These are phyloP conservation scores for Aspergillus wentii DNA, from an alignment of 495 filamentous ascomycete genomes.

Conservation along the genomic window DNA sequence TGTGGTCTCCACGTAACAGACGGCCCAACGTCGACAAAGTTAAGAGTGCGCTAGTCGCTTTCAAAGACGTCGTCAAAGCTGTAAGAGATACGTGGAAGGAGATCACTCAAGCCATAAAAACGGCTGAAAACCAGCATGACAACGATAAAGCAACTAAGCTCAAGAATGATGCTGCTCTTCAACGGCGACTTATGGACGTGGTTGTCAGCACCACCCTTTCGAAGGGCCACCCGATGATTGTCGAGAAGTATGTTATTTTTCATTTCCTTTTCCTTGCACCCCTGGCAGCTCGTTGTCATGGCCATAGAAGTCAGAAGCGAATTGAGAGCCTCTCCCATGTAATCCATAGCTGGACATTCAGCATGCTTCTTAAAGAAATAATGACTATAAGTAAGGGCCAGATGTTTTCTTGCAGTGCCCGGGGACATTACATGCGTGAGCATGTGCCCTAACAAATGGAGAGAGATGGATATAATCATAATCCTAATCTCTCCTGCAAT, in stretches of 20 bases:
- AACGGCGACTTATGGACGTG: slow-evolving; percentile 53
- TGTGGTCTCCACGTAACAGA: slow-evolving; percentile 58
- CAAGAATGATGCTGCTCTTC: slow-evolving; percentile 46
- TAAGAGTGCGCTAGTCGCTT: slow-evolving; percentile 47
- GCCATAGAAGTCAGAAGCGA: slow-evolving; percentile 30
- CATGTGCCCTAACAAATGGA: slow-evolving; percentile 26
- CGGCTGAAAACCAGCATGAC: slow-evolving; percentile 50
- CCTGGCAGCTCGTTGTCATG: slow-evolving; percentile 21
- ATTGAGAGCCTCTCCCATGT: slow-evolving; percentile 30
- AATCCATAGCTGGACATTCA: slow-evolving; percentile 25
- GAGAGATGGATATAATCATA: slow-evolving; percentile 18
- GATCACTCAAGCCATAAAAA: slow-evolving; percentile 52
- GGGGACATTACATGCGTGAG: slow-evolving; percentile 7
- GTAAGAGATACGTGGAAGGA: slow-evolving; percentile 59
- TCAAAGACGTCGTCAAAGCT: slow-evolving; percentile 58
- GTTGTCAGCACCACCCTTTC: slow-evolving; percentile 56
- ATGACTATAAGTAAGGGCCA: slow-evolving; percentile 24
- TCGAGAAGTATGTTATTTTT: slow-evolving; percentile 55
- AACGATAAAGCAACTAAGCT: slow-evolving; percentile 32
- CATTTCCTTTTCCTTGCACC: slow-evolving; percentile 10
- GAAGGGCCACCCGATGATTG: slow-evolving; percentile 58
- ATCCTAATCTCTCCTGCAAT: not conserved
- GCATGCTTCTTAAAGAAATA: slow-evolving; percentile 23
- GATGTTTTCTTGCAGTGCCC: slow-evolving; percentile 4
- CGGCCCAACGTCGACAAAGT: slow-evolving; percentile 40